Evolutionary conservation across 139 green algal species (phyloP).

Genomic region (Micromonas pusilla): DNA sequence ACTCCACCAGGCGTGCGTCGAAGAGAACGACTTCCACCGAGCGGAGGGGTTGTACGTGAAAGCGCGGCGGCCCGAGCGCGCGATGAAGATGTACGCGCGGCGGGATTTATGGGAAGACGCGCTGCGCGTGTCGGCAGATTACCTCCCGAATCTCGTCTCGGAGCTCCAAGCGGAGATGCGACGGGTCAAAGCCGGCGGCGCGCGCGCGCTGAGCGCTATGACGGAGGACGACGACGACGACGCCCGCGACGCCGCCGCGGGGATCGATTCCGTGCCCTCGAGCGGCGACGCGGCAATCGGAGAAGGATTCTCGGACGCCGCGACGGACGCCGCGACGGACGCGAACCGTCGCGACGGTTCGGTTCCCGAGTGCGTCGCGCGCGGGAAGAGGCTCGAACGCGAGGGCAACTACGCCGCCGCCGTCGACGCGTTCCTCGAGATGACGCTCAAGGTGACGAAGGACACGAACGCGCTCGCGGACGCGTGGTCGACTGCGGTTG

Average conservation of each 20-base stretch:
- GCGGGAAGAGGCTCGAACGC: conserved; percentile 32
- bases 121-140: conserved; percentile 69
- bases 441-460: conserved; percentile 40
- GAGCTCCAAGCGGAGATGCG: conserved; percentile 43
- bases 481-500: conserved; percentile 48
- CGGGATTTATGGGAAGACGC: conserved; percentile 58
- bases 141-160: conserved; percentile 56
- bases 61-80: conserved; percentile 62
- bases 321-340: not conserved
- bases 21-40: conserved; percentile 2
- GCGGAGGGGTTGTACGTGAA: conserved; percentile 59
- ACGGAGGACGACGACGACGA: too few species aligned
- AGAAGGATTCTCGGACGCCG: too few species aligned
- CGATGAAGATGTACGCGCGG: conserved; percentile 64
- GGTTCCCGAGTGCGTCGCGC: conserved; percentile 6
- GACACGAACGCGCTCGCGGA: conserved; percentile 51
- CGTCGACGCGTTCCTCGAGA: conserved; percentile 69
- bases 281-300: too few species aligned
- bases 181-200: too few species aligned
- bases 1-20: not conserved
- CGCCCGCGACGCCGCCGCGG: too few species aligned
- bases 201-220: too few species aligned
- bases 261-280: too few species aligned
- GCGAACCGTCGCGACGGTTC: not conserved
- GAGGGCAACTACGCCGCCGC: conserved; percentile 54